phyloP scores from a whole-genome alignment of 176 grass and related monocot genomes.

The Tillandsia fasciculata region DNA sequence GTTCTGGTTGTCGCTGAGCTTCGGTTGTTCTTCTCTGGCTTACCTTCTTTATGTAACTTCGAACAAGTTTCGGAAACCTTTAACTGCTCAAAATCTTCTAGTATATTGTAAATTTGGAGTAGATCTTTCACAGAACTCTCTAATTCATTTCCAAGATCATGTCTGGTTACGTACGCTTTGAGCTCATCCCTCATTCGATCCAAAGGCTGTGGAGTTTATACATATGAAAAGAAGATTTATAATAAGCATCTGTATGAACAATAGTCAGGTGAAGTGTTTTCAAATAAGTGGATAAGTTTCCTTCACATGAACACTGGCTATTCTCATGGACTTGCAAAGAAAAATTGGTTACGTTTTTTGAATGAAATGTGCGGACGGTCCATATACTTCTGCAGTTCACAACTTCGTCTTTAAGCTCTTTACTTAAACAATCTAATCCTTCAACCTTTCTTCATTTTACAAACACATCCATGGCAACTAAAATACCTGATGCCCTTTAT shows the following conservation, averaged over 20 bases:
- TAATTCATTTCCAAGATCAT: slow-evolving; percentile 49
- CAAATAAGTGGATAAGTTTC: not conserved
- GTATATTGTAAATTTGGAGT: slow-evolving; percentile 63
- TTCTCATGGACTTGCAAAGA: too few relatives aligned
- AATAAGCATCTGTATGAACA: not conserved
- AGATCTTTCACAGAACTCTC: slow-evolving; percentile 49
- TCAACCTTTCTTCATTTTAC: too few relatives aligned
- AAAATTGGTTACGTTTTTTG: too few relatives aligned
- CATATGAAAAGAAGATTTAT: not conserved
- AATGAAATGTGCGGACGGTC: too few relatives aligned
- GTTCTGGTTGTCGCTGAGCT: slow-evolving; percentile 17
- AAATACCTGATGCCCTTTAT: too few relatives aligned
- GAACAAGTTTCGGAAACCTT: slow-evolving; percentile 38
- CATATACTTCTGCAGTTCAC: too few relatives aligned
- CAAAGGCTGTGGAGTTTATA: slow-evolving; percentile 39
- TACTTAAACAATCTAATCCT: too few relatives aligned
- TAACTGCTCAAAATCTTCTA: slow-evolving; percentile 63
- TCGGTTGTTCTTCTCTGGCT: slow-evolving; percentile 38
- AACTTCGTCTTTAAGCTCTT: too few relatives aligned
- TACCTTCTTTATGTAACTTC: slow-evolving; percentile 24
- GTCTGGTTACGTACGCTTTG: slow-evolving; percentile 50
- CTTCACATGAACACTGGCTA: too few relatives aligned
- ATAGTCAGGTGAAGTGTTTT: not conserved
- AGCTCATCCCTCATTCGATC: slow-evolving; percentile 87
- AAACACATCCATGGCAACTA: too few relatives aligned